Evolutionary conservation across 2,329 filamentous ascomycete genomes (phyloP).

Genomic region (Exophiala bonariae): DNA sequence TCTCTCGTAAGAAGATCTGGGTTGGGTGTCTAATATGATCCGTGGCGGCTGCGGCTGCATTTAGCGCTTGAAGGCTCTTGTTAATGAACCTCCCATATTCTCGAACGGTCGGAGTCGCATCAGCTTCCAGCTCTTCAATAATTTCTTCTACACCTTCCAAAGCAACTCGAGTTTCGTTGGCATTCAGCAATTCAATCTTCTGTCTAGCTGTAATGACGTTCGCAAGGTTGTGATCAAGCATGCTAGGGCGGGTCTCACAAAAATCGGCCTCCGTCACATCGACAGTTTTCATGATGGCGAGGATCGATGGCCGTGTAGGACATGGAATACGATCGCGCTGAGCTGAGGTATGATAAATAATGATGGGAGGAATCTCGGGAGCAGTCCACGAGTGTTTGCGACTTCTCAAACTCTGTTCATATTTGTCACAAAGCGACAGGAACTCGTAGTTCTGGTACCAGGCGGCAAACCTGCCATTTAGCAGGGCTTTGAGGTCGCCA

Average conservation of each 20-base stretch:
- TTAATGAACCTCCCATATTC: conserved; percentile 4
- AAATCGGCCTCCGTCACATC: neutral
- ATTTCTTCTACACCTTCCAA: conserved; percentile 10
- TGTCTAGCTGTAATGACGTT: neutral
- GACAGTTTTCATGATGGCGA: conserved; percentile 4
- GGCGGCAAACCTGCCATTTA: conserved; percentile 4
- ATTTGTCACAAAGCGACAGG: conserved; percentile 6
- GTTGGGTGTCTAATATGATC: neutral
- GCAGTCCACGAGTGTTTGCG: conserved; percentile 1
- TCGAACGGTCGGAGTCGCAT: neutral
- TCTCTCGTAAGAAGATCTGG: neutral
- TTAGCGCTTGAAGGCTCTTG: conserved; percentile 6
- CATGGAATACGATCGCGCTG: neutral
- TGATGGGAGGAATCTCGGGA: neutral
- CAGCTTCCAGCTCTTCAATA: conserved; percentile 1
- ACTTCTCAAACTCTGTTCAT: conserved; percentile 1
- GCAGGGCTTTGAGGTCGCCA: neutral
- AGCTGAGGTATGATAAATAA: no score
- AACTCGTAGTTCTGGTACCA: conserved; percentile 14
- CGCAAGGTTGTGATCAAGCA: conserved; percentile 11
- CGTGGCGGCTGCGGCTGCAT: neutral
- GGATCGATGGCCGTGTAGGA: conserved; percentile 10
- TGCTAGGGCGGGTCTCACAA: conserved; percentile 3
- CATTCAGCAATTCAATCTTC: neutral
- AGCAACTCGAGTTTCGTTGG: neutral